These are phyloP conservation scores for Pythium brachiatum DNA, from an alignment of 352 stramenopile species.

Conservation along the genomic window DNA sequence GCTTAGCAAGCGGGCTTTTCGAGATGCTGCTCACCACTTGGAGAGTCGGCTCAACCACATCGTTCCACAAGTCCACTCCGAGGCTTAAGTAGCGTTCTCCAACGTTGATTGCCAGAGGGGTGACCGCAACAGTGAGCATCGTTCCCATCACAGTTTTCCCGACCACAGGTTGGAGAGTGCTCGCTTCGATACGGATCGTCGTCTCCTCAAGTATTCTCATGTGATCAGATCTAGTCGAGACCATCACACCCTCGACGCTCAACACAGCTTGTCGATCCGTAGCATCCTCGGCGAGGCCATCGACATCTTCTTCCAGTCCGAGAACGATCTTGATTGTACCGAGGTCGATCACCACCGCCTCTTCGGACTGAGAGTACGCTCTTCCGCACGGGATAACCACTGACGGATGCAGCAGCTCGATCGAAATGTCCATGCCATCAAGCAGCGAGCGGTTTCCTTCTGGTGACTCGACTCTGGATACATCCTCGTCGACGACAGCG, in stretches of 20 bases:
- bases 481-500: background rate
- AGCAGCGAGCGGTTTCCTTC: slow-evolving; percentile 1
- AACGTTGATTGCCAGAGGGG: slow-evolving; percentile 23
- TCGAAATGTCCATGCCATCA: slow-evolving; percentile 1
- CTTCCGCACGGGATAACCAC: slow-evolving; percentile 43
- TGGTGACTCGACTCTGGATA: background rate
- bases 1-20: slow-evolving; percentile 6
- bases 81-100: slow-evolving; percentile 25
- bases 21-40: slow-evolving; percentile 17
- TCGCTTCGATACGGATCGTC: slow-evolving; percentile 25
- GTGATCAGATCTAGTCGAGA: slow-evolving; percentile 21
- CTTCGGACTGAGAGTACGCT: slow-evolving; percentile 15
- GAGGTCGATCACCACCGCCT: slow-evolving; percentile 54
- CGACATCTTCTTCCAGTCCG: slow-evolving; percentile 13
- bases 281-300: background rate
- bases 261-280: background rate
- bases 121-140: slow-evolving; percentile 8
- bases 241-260: slow-evolving; percentile 1
- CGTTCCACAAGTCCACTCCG: slow-evolving; percentile 26
- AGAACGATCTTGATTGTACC: slow-evolving; percentile 33
- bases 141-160: background rate
- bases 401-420: slow-evolving; percentile 42
- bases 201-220: slow-evolving; percentile 26
- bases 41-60: slow-evolving; percentile 22
- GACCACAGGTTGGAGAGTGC: background rate